phyloP scores from a whole-genome alignment of 441 rosid genomes.

The Syzygium syzygioides region DNA sequence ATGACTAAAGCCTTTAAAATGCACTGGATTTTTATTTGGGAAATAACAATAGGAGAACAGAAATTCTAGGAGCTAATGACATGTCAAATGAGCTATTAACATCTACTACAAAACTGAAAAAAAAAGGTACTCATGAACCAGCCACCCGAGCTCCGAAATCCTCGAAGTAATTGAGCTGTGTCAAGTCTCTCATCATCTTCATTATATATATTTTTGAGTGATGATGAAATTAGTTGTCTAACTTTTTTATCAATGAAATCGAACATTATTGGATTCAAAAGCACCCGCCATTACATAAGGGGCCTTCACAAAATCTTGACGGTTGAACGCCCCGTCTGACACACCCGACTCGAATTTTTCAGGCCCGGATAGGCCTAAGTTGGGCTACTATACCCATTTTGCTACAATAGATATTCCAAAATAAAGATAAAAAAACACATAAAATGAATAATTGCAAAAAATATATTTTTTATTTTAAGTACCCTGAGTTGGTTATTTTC shows the following conservation, averaged over 20 bases:
- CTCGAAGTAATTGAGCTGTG: background rate
- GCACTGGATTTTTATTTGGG: background rate
- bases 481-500: background rate
- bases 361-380: background rate
- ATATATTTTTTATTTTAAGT: background rate
- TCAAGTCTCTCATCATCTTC: background rate
- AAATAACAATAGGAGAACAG: background rate
- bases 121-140: rapidly evolving
- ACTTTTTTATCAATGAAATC: background rate
- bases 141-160: background rate
- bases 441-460: background rate
- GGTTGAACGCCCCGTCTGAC: background rate
- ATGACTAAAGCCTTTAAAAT: background rate
- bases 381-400: background rate
- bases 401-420: background rate
- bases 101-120: background rate
- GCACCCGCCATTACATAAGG: background rate
- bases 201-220: background rate
- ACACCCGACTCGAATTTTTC: background rate
- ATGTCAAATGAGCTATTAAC: background rate
- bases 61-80: background rate
- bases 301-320: background rate
- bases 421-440: background rate
- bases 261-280: background rate
- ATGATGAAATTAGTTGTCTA: background rate